These are phyloP conservation scores for Rhipidocladum racemiflorum DNA, from an alignment of 176 grass and related monocot species.

Conservation along the genomic window DNA sequence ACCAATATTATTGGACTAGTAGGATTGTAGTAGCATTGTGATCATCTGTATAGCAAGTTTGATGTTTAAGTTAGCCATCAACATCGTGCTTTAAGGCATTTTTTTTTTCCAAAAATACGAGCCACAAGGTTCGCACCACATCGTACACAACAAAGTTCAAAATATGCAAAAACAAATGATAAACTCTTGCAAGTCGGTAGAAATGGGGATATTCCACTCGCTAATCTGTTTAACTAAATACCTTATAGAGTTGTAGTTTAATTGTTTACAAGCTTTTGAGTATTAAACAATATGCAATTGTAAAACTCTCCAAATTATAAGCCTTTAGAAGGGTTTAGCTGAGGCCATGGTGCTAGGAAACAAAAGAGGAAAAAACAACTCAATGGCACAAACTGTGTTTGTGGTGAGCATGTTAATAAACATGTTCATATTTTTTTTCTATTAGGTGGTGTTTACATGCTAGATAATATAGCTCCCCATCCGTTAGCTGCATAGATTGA, in stretches of 20 bases:
- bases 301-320: not conserved
- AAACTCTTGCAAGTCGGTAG: not conserved
- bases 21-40: not conserved
- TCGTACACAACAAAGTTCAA: not conserved
- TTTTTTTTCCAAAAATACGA: not conserved
- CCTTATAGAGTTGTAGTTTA: not conserved
- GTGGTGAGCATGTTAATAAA: too few relatives aligned
- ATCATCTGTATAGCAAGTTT: not conserved
- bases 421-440: too few relatives aligned
- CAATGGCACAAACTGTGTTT: too few relatives aligned
- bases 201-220: not conserved
- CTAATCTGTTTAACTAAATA: not conserved
- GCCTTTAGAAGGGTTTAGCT: too few relatives aligned
- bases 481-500: too few relatives aligned
- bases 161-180: not conserved
- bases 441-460: too few relatives aligned
- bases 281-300: not conserved
- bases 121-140: fast-evolving
- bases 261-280: not conserved
- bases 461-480: too few relatives aligned
- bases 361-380: too few relatives aligned
- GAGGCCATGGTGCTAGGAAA: too few relatives aligned
- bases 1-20: not conserved
- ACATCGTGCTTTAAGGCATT: not conserved
- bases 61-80: not conserved